Evolutionary conservation across 148 eudicot genomes (phyloP), one percentile per base, ranked within the genome.

Genomic region (Nepenthes mirabilis): DNA sequence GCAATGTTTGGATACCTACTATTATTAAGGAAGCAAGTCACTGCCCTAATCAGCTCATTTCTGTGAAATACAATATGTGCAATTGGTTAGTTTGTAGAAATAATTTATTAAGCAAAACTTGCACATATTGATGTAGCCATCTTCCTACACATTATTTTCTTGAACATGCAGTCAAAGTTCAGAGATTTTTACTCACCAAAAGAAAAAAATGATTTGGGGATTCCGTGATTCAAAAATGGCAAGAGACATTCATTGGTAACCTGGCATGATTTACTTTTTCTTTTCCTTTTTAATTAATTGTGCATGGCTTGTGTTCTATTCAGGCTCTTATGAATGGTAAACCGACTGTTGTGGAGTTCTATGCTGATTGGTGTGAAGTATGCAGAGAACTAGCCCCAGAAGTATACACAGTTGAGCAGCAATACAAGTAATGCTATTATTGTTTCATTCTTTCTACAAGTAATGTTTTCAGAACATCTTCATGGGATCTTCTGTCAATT

Each of bases 281-380:
- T 55, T 6, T 33, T 52, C 14, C 23, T 23, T 23, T 23, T 23
- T 23, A 23, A 9, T 49, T 11, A 51, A 9, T 50, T 51, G 55
- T 55, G 5, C 2, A 55, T 32, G 36, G 58, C 14, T 33, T 55
- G 1, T 56, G 51, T 52, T 14, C 45, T 73, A 11, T 47, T 10
- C 57, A 88, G 97, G 97, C 97, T 64, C 86, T 94, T 52, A 77
- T 90, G 45, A 94, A 94, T 59, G 97, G 97, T 47, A 94, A 94
- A 75, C 99, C 99, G 1, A 94, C 99, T 5, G 95, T 94, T 54
- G 97, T 94, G 68, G 99, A 94, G 81, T 94, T 94, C 71, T 94
- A 89, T 68, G 99, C 99, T 14, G 97, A 94, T 72, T 94, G 99
- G 99, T 93, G 99, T 50, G 97, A 93, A 84, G 99, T 93, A 54